A percentile compares a stretch with the other conserved stretches of the same genome.
Evolutionary conservation across 2,329 filamentous ascomycete species (phyloP).

Genomic region (Penicillium sp.): DNA sequence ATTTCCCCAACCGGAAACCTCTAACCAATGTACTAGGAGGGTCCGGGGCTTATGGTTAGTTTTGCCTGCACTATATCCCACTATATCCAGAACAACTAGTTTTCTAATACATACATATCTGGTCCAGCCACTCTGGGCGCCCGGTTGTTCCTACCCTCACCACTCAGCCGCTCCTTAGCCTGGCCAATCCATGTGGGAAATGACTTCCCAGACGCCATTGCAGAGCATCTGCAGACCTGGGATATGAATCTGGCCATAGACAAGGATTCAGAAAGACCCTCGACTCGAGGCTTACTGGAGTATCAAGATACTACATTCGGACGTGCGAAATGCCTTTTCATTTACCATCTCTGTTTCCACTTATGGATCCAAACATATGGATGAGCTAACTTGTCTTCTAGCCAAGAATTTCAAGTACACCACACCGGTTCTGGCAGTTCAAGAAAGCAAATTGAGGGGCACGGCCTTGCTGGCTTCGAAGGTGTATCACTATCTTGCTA

Average conservation of each 20-base stretch:
- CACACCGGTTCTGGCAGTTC: slow-evolving; percentile 16
- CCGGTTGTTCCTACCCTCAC: slow-evolving; percentile 20
- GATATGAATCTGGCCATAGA: slow-evolving; percentile 10
- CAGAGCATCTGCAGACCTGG: slow-evolving; percentile 16
- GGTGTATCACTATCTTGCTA: slow-evolving; percentile 19
- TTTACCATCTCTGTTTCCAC: background rate
- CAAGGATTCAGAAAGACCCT: slow-evolving; percentile 6
- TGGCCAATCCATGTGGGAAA: slow-evolving; percentile 23
- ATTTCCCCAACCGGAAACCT: slow-evolving; percentile 19
- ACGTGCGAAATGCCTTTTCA: slow-evolving; percentile 17
- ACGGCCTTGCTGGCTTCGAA: slow-evolving; percentile 9
- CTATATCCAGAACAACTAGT: background rate
- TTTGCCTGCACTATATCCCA: background rate
- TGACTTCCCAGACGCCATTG: slow-evolving; percentile 21
- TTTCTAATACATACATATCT: background rate
- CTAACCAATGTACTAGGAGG: slow-evolving; percentile 31
- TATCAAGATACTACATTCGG: slow-evolving; percentile 30
- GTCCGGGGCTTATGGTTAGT: slow-evolving; percentile 30
- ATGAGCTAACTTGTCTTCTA: slow-evolving; percentile 2
- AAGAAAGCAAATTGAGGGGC: slow-evolving; percentile 7
- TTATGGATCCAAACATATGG: background rate
- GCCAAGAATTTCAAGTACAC: slow-evolving; percentile 24
- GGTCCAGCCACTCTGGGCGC: slow-evolving; percentile 24
- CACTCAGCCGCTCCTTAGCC: slow-evolving; percentile 15
- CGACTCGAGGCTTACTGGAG: slow-evolving; percentile 25